Percentiles rank a stretch among this genome's conserved stretches.
phyloP scores from a whole-genome alignment of 768 basidiomycete genomes.

The Trametes elegans region DNA sequence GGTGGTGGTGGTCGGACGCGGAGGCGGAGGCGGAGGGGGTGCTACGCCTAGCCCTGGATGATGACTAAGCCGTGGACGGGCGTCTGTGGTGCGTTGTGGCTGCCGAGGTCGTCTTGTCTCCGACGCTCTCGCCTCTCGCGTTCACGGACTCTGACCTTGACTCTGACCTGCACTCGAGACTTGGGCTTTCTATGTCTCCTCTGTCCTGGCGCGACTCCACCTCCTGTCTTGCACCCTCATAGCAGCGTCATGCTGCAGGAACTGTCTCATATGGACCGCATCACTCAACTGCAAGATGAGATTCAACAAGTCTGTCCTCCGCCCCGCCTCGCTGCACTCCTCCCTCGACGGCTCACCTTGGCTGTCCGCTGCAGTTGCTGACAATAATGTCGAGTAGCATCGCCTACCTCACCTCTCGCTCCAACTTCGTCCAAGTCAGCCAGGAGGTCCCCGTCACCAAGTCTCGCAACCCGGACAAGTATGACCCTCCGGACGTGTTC shows the following conservation, averaged over 20 bases:
- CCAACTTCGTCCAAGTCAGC: slow-evolving; percentile 78
- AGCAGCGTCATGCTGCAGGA: slow-evolving; percentile 87
- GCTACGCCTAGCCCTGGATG: background rate
- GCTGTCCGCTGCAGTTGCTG: slow-evolving; percentile 53
- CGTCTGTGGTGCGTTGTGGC: background rate
- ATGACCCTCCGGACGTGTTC: slow-evolving; percentile 15
- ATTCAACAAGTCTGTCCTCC: slow-evolving; percentile 68
- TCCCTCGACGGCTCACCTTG: background rate
- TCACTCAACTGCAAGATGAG: slow-evolving; percentile 93
- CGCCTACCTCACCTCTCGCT: slow-evolving; percentile 70
- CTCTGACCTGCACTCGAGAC: background rate
- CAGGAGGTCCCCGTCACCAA: slow-evolving; percentile 83
- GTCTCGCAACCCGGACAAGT: slow-evolving; percentile 41
- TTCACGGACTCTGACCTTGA: background rate
- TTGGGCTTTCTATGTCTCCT: slow-evolving; percentile 10
- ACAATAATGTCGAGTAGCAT: slow-evolving; percentile 86
- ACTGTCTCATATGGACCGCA: slow-evolving; percentile 92
- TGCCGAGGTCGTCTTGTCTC: background rate
- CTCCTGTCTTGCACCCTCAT: slow-evolving; percentile 16
- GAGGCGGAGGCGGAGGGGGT: background rate
- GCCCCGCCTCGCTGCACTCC: background rate
- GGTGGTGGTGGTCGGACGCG: slow-evolving; percentile 12
- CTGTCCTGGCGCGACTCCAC: background rate
- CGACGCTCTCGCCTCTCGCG: no score
- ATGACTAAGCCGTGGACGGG: background rate